These are phyloP conservation scores for Papiliotrema terrestris DNA, from an alignment of 1,284 basidiomycete genomes.

Conservation along the genomic window DNA sequence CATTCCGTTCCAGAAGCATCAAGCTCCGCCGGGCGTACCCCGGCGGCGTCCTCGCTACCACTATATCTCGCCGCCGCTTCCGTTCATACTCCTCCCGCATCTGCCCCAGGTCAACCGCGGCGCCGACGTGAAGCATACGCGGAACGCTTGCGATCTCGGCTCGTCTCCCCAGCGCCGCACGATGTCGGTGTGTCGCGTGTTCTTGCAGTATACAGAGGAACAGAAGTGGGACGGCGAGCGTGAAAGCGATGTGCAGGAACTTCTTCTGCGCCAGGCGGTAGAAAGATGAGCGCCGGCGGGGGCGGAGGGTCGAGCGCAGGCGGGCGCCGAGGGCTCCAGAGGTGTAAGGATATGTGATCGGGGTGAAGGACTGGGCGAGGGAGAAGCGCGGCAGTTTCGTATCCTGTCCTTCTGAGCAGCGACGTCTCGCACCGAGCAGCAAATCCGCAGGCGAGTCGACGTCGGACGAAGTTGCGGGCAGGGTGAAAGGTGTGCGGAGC, in stretches of 20 bases:
- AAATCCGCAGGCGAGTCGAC: no score
- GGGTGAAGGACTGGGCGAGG: not conserved
- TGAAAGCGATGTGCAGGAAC: not conserved
- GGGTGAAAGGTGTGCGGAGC: no score
- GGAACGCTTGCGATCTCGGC: not conserved
- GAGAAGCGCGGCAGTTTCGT: not conserved
- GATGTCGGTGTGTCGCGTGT: not conserved
- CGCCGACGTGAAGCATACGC: not conserved
- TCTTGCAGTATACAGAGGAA: not conserved
- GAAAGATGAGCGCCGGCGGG: not conserved
- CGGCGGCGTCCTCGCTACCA: not conserved
- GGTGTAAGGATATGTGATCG: constrained; percentile 3
- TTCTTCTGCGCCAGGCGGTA: not conserved
- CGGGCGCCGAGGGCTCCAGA: not conserved
- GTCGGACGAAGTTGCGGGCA: no score
- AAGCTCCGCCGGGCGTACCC: not conserved
- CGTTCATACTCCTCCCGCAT: not conserved
- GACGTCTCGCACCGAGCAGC: no score
- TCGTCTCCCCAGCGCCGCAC: not conserved
- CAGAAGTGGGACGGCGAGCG: not conserved
- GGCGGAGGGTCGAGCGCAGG: not conserved
- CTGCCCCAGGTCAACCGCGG: not conserved
- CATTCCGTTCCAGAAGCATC: not conserved
- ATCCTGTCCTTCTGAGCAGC: no score
- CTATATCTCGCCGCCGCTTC: not conserved